These are phyloP conservation scores for Venturia pyrina DNA, from an alignment of 2,329 filamentous ascomycete species.

Conservation along the genomic window DNA sequence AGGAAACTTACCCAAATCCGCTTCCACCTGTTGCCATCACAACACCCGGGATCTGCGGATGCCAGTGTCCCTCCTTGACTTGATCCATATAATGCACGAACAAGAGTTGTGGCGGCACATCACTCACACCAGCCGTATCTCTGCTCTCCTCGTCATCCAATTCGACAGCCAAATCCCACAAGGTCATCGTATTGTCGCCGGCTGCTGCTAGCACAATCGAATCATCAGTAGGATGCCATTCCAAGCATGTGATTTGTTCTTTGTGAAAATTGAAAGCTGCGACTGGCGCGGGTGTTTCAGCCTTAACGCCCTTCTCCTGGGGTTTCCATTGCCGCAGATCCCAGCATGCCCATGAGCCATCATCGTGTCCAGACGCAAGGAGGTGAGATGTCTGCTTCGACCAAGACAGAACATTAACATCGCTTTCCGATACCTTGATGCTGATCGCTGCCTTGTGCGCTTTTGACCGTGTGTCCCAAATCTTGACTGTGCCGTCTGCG, in stretches of 20 bases:
- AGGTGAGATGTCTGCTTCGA: constrained; percentile 80
- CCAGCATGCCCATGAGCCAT: constrained; percentile 93
- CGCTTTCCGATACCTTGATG: constrained; percentile 70
- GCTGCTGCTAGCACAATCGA: constrained; percentile 88
- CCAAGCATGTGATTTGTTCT: constrained; percentile 88
- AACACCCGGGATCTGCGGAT: constrained; percentile 85
- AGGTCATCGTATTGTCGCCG: constrained; percentile 84
- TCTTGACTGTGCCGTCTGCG: constrained; percentile 85
- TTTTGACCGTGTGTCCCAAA: constrained; percentile 93
- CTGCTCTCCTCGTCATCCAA: constrained; percentile 93
- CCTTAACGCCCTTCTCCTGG: constrained; percentile 32
- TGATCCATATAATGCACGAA: constrained; percentile 96
- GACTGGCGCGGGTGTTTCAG: constrained; percentile 61
- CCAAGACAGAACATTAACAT: constrained; percentile 97
- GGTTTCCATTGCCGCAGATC: constrained; percentile 93
- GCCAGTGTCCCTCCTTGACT: constrained; percentile 96
- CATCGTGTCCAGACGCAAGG: constrained; percentile 84
- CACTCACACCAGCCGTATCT: constrained; percentile 75
- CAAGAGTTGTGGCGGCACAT: constrained; percentile 86
- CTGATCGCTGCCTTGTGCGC: constrained; percentile 78
- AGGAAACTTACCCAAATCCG: constrained; percentile 54
- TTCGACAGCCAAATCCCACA: constrained; percentile 96
- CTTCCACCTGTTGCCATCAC: constrained; percentile 83
- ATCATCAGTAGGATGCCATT: constrained; percentile 97
- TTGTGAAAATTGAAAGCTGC: constrained; percentile 92